A percentile compares a stretch with the other conserved stretches of the same genome.
Evolutionary conservation across 129 eudicot species (phyloP).

Genomic region (Artemisia tridentata): DNA sequence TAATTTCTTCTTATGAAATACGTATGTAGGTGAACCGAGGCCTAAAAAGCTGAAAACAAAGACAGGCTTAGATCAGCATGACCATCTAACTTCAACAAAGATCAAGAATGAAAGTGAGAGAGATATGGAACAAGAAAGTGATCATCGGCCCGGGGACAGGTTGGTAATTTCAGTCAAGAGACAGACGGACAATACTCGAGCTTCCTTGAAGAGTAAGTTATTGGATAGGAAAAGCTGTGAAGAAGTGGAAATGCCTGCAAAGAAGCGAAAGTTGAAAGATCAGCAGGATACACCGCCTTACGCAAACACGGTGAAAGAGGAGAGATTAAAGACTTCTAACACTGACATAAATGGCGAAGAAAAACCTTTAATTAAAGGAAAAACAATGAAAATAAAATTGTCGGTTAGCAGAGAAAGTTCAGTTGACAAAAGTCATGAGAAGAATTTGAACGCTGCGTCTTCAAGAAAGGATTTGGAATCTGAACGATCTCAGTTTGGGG

Average conservation of each 20-base stretch:
- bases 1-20: slow-evolving; percentile 8
- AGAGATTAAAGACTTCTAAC: slow-evolving; percentile 43
- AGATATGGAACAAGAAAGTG: slow-evolving; percentile 24
- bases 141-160: slow-evolving; percentile 29
- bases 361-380: slow-evolving; percentile 19
- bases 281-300: slow-evolving; percentile 37
- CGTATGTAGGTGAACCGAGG: slow-evolving; percentile 52
- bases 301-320: slow-evolving; percentile 32
- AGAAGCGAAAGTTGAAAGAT: slow-evolving; percentile 66
- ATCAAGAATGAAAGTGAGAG: slow-evolving; percentile 38
- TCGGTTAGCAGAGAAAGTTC: slow-evolving; percentile 35
- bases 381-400: slow-evolving; percentile 32
- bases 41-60: slow-evolving; percentile 43
- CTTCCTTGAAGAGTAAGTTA: slow-evolving; percentile 32
- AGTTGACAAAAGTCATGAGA: slow-evolving; percentile 29
- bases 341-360: slow-evolving; percentile 36
- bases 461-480: slow-evolving; percentile 44
- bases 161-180: slow-evolving; percentile 38
- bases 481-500: slow-evolving; percentile 44
- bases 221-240: slow-evolving; percentile 19
- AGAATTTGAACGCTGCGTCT: slow-evolving; percentile 32
- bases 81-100: slow-evolving; percentile 29
- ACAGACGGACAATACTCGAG: slow-evolving; percentile 27
- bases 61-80: slow-evolving; percentile 40
- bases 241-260: slow-evolving; percentile 37